Conservation (phyloP, 768 basidiomycete genomes). For the Holtermannia corniformis region DNA sequence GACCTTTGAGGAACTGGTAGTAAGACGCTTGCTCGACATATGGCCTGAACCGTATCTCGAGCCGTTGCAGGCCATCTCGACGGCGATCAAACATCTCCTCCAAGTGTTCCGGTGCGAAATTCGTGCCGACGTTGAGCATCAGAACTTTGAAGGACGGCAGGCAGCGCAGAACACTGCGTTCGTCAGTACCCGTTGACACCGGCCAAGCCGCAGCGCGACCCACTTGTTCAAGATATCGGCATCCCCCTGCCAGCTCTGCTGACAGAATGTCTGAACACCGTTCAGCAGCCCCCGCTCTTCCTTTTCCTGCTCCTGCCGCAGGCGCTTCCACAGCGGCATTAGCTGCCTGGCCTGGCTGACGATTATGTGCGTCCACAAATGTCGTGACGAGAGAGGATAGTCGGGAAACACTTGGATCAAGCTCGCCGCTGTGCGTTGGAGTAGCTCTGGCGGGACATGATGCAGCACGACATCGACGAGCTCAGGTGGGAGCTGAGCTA, state of each 20-base stretch:
- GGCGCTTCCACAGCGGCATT: constrained; percentile 51
- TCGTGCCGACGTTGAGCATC: constrained; percentile 62
- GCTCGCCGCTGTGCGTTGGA: constrained; percentile 52
- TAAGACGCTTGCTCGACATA: constrained; percentile 70
- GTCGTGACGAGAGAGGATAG: constrained; percentile 50
- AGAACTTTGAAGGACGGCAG: constrained; percentile 51
- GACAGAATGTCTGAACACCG: constrained; percentile 16
- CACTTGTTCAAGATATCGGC: constrained; percentile 62
- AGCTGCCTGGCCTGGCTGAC: constrained; percentile 51
- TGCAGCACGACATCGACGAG: constrained; percentile 55
- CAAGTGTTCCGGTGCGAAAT: constrained; percentile 72
- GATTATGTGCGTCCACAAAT: constrained; percentile 54
- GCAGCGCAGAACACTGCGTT: constrained; percentile 47
- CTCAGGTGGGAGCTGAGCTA: constrained; percentile 52
- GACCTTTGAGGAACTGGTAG: constrained; percentile 68
- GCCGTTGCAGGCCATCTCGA: constrained; percentile 45
- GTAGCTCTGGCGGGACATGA: constrained; percentile 46
- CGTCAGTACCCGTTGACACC: background rate
- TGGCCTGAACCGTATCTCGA: constrained; percentile 69
- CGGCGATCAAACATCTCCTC: constrained; percentile 57
- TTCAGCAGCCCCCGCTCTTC: constrained; percentile 1
- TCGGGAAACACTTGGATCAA: constrained; percentile 57
- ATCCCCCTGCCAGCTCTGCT: constrained; percentile 62
- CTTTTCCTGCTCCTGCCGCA: constrained; percentile 41
- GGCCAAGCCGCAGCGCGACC: constrained; percentile 2